phyloP scores from a whole-genome alignment of 352 stramenopile genomes.

The Phytophthora agathidicida region DNA sequence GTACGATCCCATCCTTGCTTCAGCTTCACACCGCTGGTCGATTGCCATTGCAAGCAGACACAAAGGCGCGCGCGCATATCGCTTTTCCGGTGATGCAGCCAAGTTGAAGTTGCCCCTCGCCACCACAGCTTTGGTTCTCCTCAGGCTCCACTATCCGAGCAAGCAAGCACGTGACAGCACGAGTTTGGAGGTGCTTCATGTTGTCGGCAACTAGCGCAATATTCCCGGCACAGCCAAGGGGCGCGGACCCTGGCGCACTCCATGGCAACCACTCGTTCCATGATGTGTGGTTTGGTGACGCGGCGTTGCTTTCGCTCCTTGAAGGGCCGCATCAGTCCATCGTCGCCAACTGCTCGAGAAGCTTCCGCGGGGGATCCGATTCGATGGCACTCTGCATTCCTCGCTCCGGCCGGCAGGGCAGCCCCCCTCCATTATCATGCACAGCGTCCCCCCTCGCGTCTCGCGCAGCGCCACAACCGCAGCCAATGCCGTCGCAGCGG shows the following conservation, averaged over 20 bases:
- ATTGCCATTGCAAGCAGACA: too few relatives aligned
- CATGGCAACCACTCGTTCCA: constrained; percentile 4
- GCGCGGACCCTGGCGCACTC: constrained; percentile 4
- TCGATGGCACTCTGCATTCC: constrained; percentile 20
- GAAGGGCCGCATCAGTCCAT: constrained; percentile 15
- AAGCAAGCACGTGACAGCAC: background rate
- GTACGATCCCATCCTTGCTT: too few relatives aligned
- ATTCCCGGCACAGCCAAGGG: constrained; percentile 1
- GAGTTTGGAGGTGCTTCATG: too few relatives aligned
- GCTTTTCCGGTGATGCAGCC: too few relatives aligned
- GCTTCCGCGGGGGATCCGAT: background rate
- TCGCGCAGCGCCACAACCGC: constrained; percentile 11
- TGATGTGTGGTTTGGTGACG: constrained; percentile 25
- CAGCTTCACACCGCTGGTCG: too few relatives aligned
- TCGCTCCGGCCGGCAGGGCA: constrained; percentile 2
- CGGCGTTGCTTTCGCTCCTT: constrained; percentile 7
- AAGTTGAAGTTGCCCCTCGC: too few relatives aligned
- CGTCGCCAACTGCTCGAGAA: constrained; percentile 19
- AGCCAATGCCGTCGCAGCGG: constrained; percentile 22
- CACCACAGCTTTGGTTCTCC: too few relatives aligned
- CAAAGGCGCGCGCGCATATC: too few relatives aligned
- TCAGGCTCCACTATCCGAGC: too few relatives aligned
- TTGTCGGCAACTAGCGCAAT: too few relatives aligned
- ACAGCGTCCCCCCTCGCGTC: constrained; percentile 19
- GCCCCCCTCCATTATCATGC: constrained; percentile 10